Conservation (phyloP, 805 yeast genomes). For the Ogataea angusta region DNA sequence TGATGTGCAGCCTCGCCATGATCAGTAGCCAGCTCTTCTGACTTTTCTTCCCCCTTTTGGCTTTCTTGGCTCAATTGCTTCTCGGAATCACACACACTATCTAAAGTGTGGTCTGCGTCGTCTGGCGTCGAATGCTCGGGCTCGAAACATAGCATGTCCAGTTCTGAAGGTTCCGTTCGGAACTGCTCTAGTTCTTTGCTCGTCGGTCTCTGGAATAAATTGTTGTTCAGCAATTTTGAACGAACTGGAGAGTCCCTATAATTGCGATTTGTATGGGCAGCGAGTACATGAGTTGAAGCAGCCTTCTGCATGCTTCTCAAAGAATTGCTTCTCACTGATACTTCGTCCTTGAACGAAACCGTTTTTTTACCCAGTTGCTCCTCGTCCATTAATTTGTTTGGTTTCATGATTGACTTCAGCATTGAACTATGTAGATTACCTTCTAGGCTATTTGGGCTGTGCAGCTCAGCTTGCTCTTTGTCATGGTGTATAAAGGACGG, state of each 20-base stretch:
- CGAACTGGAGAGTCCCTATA: constrained; percentile 2
- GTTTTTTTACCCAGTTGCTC: constrained; percentile 16
- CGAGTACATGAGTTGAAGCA: constrained; percentile 3
- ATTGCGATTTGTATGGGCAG: constrained; percentile 4
- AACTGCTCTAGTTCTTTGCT: constrained; percentile 1
- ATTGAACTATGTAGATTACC: constrained; percentile 8
- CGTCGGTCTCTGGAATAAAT: constrained; percentile 6
- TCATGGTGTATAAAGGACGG: constrained; percentile 7
- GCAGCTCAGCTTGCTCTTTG: background rate
- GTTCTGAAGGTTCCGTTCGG: constrained; percentile 1
- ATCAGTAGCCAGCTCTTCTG: background rate
- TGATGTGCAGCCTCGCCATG: no score
- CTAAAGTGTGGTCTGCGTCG: constrained; percentile 8
- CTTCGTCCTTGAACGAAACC: constrained; percentile 20
- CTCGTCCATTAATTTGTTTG: constrained; percentile 6
- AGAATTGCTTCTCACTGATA: constrained; percentile 13
- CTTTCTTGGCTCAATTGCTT: background rate
- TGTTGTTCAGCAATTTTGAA: constrained; percentile 10
- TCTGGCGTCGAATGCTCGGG: constrained; percentile 23
- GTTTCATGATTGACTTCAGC: constrained; percentile 21
- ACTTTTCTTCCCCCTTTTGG: background rate
- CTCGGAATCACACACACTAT: constrained; percentile 7
- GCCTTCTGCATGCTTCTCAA: constrained; percentile 5
- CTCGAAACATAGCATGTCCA: constrained; percentile 19
- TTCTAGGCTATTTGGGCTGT: background rate